These are phyloP conservation scores for Wickerhamomyces mucosus DNA, from an alignment of 805 yeast species.

Conservation along the genomic window DNA sequence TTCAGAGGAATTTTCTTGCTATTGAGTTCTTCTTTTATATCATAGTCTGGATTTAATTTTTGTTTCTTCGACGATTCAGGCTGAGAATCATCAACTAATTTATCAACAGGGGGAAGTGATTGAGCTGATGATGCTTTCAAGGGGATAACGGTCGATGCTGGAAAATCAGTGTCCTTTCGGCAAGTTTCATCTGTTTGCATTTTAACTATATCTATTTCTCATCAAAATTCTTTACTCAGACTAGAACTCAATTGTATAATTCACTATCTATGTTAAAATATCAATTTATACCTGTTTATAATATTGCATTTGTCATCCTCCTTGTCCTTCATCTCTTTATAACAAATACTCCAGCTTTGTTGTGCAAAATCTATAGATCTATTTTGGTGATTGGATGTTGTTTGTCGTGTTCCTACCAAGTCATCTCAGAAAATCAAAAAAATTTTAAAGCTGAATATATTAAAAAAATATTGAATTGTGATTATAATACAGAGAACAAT, in stretches of 20 bases:
- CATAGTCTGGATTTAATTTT: background rate
- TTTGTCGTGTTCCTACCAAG: conserved; percentile 2
- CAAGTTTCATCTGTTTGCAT: no score
- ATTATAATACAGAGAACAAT: no score
- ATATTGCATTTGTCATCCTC: no score
- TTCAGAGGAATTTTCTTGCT: conserved; percentile 1
- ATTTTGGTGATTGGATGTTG: background rate
- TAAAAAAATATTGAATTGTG: no score
- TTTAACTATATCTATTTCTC: no score
- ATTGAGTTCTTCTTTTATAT: background rate
- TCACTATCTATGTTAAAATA: no score
- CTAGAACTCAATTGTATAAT: no score
- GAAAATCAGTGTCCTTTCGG: no score
- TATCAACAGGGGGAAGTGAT: background rate
- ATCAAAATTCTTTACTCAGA: no score
- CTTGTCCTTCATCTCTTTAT: conserved; percentile 4
- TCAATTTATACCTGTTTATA: no score
- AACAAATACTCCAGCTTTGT: background rate
- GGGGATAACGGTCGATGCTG: no score
- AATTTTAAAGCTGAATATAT: background rate
- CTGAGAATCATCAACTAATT: background rate
- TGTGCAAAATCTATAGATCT: conserved; percentile 2
- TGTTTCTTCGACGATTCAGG: background rate
- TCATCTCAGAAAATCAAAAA: conserved; percentile 5
- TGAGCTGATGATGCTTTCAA: background rate